Evolutionary conservation across 2,329 filamentous ascomycete species (phyloP), one percentile per base, ranked within the genome.

Genomic region (Alternaria tenuissima): DNA sequence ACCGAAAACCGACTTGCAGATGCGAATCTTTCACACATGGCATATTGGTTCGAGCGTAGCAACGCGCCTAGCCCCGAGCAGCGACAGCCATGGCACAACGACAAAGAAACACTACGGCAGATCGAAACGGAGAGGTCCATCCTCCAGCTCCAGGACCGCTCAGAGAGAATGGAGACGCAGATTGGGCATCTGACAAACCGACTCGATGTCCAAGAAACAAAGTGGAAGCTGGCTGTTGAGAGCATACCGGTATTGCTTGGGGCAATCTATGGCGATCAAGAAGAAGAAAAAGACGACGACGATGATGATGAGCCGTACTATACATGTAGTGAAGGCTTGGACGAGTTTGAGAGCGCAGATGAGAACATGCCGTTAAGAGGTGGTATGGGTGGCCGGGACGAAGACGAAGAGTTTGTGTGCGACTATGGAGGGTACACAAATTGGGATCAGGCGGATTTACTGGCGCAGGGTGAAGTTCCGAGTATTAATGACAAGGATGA

Each of bases 331-430:
- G 46, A 36, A 7, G 14, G 14, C n/a, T 22, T 14, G 18, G 12
- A 36, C 24, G 46, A 24, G 3, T 8, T 36, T 49, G 20, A 9
- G n/a, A 11, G 3, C 16, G 12, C 1, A 11, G 11, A 38, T 18
- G 46, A 9, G 26, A 3, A 24, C 24, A 11, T 11, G 0, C 22
- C 3, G 14, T 22, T 55, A 20, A 34, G 57, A 48, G 44, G 44
- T 6, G 51, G 52, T 14, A 59, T 55, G 57, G 51, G 57, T 26
- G 56, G 28, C 20, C n/a, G 51, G n/a, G 44, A 49, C 41, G 55
- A 58, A 24, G 55, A 54, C n/a, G 49, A 57, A 36, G 55, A 55
- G 16, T 49, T 49, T 51, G 44, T 62, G 32, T 62, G 47, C 24
- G 51, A 39, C 11, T 43, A 52, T 39, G 48, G 48, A 5, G 55